A percentile compares a stretch with the other conserved stretches of the same genome.
phyloP scores from a whole-genome alignment of 768 basidiomycete species.

The Strobilomyces dryophilus region DNA sequence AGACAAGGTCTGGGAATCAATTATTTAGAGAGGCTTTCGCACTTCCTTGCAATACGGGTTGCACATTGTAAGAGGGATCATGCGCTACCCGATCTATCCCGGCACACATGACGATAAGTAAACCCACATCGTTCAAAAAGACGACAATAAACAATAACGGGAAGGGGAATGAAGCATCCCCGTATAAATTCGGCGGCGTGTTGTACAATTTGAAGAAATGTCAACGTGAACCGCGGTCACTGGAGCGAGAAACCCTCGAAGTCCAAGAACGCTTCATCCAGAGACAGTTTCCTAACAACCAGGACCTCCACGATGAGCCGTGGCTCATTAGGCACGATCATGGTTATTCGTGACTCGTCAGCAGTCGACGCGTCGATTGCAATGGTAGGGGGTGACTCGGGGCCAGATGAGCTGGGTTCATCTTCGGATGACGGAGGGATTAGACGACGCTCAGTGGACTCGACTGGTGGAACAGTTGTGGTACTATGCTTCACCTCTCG shows the following conservation, averaged over 20 bases:
- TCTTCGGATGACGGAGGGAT: neutral
- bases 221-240: too few relatives aligned
- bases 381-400: conserved; percentile 34
- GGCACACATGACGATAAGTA: too few relatives aligned
- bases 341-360: neutral
- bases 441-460: neutral
- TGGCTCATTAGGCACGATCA: conserved; percentile 29
- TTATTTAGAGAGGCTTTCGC: conserved; percentile 2
- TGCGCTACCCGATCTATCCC: neutral
- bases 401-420: conserved; percentile 13
- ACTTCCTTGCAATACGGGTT: too few relatives aligned
- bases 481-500: conserved; percentile 41
- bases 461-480: conserved; percentile 4
- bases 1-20: conserved; percentile 28
- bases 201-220: too few relatives aligned
- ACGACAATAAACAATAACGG: neutral
- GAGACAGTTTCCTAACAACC: conserved; percentile 70
- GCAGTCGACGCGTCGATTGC: conserved; percentile 17
- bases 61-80: too few relatives aligned
- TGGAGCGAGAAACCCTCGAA: conserved; percentile 54
- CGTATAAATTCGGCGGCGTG: neutral
- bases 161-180: neutral
- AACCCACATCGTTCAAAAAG: neutral
- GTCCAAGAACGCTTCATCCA: conserved; percentile 74
- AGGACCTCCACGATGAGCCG: conserved; percentile 79